A percentile compares a stretch with the other conserved stretches of the same genome.
Evolutionary conservation across 768 basidiomycete species (phyloP).

Genomic region (Podaxis sp.): DNA sequence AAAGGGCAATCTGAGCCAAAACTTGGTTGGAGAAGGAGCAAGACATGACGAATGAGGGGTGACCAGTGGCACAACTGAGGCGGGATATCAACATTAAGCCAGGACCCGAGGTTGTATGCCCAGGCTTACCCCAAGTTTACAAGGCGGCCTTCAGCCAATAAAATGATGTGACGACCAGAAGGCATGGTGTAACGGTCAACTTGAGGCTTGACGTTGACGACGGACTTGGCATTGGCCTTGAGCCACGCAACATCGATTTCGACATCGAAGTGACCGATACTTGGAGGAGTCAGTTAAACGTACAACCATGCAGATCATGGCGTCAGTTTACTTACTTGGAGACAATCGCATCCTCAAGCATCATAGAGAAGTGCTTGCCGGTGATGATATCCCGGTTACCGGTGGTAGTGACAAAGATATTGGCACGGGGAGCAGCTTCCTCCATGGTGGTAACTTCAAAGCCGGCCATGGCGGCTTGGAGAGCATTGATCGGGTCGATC

Average conservation of each 20-base stretch:
- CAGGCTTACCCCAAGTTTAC: constrained; percentile 88
- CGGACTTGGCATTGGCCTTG: constrained; percentile 84
- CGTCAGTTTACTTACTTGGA: constrained; percentile 68
- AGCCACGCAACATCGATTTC: constrained; percentile 99
- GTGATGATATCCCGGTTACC: constrained; percentile 99
- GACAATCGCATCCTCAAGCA: constrained; percentile 99
- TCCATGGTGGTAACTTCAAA: constrained; percentile 99
- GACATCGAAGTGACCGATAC: constrained; percentile 85
- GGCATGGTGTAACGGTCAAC: constrained; percentile 97
- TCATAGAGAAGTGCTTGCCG: constrained; percentile 84
- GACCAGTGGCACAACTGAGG: constrained; percentile 88
- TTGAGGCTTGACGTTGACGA: constrained; percentile 95
- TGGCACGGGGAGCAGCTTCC: constrained; percentile 84
- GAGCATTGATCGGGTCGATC: constrained; percentile 99
- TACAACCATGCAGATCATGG: neutral
- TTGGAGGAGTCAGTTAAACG: constrained; percentile 26
- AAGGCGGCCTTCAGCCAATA: constrained; percentile 97
- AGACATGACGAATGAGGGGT: constrained; percentile 99
- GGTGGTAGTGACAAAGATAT: constrained; percentile 97
- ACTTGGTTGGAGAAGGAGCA: constrained; percentile 99
- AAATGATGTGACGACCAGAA: constrained; percentile 90
- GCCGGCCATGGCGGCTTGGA: constrained; percentile 99
- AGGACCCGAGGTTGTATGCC: neutral
- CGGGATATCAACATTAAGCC: constrained; percentile 14
- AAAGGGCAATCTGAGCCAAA: constrained; percentile 96